Base-by-base conservation (phyloP, 1,284 basidiomycete species). In the Ceratobasidium sp. region DNA sequence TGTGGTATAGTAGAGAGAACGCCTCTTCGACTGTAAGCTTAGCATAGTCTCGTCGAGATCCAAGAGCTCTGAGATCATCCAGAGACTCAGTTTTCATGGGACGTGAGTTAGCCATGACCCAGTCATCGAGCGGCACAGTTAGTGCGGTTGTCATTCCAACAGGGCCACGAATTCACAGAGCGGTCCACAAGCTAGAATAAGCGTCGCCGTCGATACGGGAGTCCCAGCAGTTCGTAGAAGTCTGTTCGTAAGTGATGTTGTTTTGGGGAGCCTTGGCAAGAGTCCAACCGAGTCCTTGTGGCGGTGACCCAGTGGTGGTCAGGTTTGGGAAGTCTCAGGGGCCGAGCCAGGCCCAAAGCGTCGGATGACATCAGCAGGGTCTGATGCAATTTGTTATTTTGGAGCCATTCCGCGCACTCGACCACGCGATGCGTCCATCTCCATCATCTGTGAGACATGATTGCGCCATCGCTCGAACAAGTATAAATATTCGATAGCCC, bases 391-490 rank as follows among this genome's bases (percentile, higher is more conserved):
- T 36, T 58, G 16, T 9, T 36, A 18, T 18, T 26, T 53, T 28
- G 23, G 21, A 26, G 28, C 28, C n/a, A 39, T 6, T 6, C 36
- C 36, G 14, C 50, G 23, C 23, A n/a, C n/a, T n/a, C n/a, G 50
- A 53, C 18, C 30, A 58, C 18, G 55, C 55, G 57, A 59, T 43
- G 36, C 23, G 18, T 59, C 36, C 57, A 59, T n/a, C n/a, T n/a
- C n/a, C n/a, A n/a, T n/a, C n/a, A n/a, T 41, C 30, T 16, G 21
- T 45, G 50, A 12, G 48, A 57, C 50, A 41, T 9, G 41, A 69
- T 69, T 69, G 64, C 64, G 52, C 64, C 64, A 69, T 69, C 64
- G 64, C 32, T 52, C 18, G n/a, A n/a, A 3, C 12, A 26, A n/a
- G 46, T 46, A 46, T 45, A 55, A 32, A 55, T 32, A 16, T n/a